Conservation (phyloP, 1,139 yeast species). For the Casaregolazyma suthepensis region DNA sequence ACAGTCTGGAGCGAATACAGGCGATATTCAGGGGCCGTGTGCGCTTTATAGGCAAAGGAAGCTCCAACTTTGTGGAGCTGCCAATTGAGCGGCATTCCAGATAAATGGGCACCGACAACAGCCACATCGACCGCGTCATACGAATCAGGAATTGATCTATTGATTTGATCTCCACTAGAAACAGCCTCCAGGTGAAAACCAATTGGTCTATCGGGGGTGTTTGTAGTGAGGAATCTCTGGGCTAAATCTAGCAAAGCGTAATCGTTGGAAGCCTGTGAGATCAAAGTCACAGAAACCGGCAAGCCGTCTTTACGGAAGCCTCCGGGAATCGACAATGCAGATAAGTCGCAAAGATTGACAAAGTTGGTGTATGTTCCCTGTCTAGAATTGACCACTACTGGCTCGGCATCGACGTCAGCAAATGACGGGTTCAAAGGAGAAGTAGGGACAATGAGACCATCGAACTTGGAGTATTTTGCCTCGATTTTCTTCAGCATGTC, state of each 20-base stretch:
- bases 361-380: conserved; percentile 98
- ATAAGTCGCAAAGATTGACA: conserved; percentile 87
- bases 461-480: conserved; percentile 47
- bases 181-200: conserved; percentile 40
- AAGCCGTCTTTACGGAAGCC: conserved; percentile 81
- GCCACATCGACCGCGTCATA: conserved; percentile 57
- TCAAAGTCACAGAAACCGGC: conserved; percentile 84
- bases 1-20: conserved; percentile 74
- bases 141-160: conserved; percentile 33
- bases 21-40: conserved; percentile 66
- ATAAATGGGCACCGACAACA: conserved; percentile 92
- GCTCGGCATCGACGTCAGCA: conserved; percentile 64
- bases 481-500: conserved; percentile 62
- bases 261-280: conserved; percentile 78
- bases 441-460: conserved; percentile 82
- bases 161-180: conserved; percentile 34
- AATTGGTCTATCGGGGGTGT: conserved; percentile 43
- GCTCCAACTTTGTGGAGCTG: conserved; percentile 85
- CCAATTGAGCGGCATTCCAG: conserved; percentile 89
- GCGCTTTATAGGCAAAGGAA: conserved; percentile 55
- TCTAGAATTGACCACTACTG: conserved; percentile 72
- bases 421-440: conserved; percentile 88
- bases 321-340: conserved; percentile 86
- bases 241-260: conserved; percentile 85
- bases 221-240: conserved; percentile 50